Conservation (phyloP, 768 basidiomycete species). For the Mycena polygramma region DNA sequence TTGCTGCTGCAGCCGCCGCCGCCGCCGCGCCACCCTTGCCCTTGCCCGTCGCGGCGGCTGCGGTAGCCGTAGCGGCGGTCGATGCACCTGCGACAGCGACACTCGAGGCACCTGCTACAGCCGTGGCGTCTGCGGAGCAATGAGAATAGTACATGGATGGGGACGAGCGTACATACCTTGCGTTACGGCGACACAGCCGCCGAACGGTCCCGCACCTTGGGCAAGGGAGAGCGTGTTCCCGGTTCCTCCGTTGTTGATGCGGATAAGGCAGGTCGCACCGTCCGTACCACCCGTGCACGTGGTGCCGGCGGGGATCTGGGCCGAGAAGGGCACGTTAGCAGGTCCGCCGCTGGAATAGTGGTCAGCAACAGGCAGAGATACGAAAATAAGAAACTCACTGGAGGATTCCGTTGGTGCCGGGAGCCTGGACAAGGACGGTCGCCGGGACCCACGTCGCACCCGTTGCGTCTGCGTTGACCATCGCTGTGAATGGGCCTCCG, state of each 20-base stretch:
- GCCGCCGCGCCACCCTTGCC: no score
- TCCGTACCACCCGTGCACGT: constrained; percentile 50
- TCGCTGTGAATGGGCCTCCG: constrained; percentile 46
- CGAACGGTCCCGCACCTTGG: constrained; percentile 49
- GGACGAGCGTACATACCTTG: constrained; percentile 19
- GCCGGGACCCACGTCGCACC: constrained; percentile 41
- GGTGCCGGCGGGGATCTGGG: constrained; percentile 49
- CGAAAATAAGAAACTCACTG: constrained; percentile 20
- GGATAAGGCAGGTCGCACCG: constrained; percentile 49
- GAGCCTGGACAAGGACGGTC: constrained; percentile 41
- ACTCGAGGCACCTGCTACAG: constrained; percentile 11
- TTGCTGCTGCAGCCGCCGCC: constrained; percentile 15
- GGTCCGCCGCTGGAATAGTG: constrained; percentile 38
- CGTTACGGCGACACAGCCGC: constrained; percentile 44
- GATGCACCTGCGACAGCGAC: no score
- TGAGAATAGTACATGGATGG: no score
- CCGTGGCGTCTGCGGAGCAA: not conserved
- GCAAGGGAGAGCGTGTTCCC: constrained; percentile 35
- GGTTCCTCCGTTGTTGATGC: constrained; percentile 50
- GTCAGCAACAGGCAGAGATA: constrained; percentile 16
- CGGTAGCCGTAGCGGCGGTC: no score
- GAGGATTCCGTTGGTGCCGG: constrained; percentile 42
- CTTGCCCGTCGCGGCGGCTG: no score
- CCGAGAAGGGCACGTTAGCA: constrained; percentile 41
- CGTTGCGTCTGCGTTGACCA: constrained; percentile 45